Conservation (phyloP, 441 rosid genomes). For the Rhodomyrtus psidioides region DNA sequence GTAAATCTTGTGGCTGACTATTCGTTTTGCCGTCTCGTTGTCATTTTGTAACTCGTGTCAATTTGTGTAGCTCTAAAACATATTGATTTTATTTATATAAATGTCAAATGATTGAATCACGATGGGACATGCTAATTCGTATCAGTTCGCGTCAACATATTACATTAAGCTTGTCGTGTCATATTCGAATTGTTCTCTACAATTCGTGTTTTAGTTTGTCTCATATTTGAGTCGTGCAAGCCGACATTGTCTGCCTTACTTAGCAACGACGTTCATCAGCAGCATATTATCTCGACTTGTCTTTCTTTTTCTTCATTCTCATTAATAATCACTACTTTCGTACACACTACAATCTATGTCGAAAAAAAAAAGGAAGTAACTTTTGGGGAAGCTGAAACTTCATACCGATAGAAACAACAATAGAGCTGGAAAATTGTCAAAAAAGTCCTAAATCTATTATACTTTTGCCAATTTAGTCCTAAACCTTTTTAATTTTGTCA, state of each 20-base stretch:
- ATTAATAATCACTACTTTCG: not conserved
- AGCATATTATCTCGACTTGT: not conserved
- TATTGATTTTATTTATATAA: no score
- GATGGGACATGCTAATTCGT: not conserved
- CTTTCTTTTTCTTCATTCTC: not conserved
- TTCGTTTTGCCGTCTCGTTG: not conserved
- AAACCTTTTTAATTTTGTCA: no score
- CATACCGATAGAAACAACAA: not conserved
- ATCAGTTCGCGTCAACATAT: not conserved
- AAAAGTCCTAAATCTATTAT: no score
- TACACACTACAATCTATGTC: not conserved
- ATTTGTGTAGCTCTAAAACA: not conserved
- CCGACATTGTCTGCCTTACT: not conserved
- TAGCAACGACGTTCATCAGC: not conserved
- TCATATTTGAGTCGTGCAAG: not conserved
- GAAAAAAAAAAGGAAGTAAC: not conserved
- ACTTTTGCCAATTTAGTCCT: no score
- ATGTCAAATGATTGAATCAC: not conserved
- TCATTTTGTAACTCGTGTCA: not conserved
- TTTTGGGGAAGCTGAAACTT: not conserved
- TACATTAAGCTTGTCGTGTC: not conserved
- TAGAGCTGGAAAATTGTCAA: no score
- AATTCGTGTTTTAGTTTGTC: not conserved
- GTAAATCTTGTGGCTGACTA: not conserved
- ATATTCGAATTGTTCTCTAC: not conserved